Base-by-base conservation (phyloP, 495 filamentous ascomycete genomes). In the Aspergillus egyptiacus region DNA sequence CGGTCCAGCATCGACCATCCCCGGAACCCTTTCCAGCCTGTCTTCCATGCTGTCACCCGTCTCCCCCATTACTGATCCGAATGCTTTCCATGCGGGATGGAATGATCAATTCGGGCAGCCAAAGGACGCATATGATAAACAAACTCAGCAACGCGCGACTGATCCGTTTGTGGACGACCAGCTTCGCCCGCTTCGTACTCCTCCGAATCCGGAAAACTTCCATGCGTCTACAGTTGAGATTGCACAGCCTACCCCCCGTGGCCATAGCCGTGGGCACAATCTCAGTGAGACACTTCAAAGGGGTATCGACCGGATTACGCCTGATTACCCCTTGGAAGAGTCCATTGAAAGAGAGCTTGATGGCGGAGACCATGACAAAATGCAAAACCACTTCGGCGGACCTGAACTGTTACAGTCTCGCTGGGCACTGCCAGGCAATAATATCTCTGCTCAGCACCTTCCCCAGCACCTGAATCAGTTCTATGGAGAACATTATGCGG, bases 261-360 rank as follows among this genome's bases (percentile, higher is more conserved):
- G 80, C 17, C 82, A 84, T 52, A 70, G 68, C 30, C 59, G 55
- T 39, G 66, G 67, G 32, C 82, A 84, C 39, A 85, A 86, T 53
- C 65, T 84, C 31, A 86, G 82, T 50, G 78, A 81, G 47, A 86
- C 79, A 25, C 72, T 96, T 22, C 88, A 96, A 63, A 82, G 84
- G 58, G 89, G 94, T 53, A 80, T 95, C 35, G 86, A 94, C 40
- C 71, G 73, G 18, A 83, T 89, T 59, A 80, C 81, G n/a, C 64
- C 70, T 31, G 85, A 94, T 48, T 89, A 93, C 56, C 86, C 91
- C 48, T 61, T 90, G 46, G 86, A 88, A 56, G 76, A 84, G 54
- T 80, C 84, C 31, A 81, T 87, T 53, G 76, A 86, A 25, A 80
- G 78, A 22, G 81, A 86, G 55, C 67, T 89, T 32, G 82, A 87